Percentiles rank a stretch among this genome's conserved stretches.
Evolutionary conservation across 2,329 filamentous ascomycete species (phyloP).

Genomic region (Xylariaceae sp.): DNA sequence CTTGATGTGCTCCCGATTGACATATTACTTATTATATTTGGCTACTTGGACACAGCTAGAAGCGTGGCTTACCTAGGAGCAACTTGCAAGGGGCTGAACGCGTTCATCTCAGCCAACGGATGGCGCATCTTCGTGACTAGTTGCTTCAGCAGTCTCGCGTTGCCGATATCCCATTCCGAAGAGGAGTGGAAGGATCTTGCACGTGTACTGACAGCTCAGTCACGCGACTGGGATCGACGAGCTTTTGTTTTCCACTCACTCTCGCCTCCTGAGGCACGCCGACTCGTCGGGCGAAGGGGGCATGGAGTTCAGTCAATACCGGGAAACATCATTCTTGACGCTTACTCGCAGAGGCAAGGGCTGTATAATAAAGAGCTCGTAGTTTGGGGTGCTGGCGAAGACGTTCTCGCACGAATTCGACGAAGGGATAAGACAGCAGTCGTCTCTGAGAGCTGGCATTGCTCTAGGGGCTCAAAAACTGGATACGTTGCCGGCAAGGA

Average conservation of each 20-base stretch:
- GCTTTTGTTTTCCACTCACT: conserved; percentile 48
- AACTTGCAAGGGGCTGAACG: conserved; percentile 48
- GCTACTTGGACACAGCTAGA: conserved; percentile 54
- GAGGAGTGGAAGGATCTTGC: conserved; percentile 44
- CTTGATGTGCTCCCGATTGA: conserved; percentile 56
- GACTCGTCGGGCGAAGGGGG: conserved; percentile 5
- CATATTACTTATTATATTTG: conserved; percentile 55
- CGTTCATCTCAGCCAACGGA: conserved; percentile 48
- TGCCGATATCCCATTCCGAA: conserved; percentile 38
- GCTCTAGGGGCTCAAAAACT: conserved; percentile 45
- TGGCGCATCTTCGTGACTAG: conserved; percentile 57
- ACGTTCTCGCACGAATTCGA: conserved; percentile 52
- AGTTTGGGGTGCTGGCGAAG: conserved; percentile 58
- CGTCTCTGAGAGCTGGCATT: conserved; percentile 44
- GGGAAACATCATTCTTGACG: conserved; percentile 57
- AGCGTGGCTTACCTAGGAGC: conserved; percentile 52
- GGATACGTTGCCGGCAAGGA: conserved; percentile 53
- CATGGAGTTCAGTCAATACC: conserved; percentile 43
- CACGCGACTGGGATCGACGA: conserved; percentile 59
- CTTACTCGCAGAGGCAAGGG: conserved; percentile 44
- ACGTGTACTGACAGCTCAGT: conserved; percentile 55
- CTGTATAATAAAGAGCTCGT: conserved; percentile 50
- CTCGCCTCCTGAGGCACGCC: conserved; percentile 22
- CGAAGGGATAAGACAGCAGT: conserved; percentile 31
- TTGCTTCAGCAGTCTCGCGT: conserved; percentile 49